Evolutionary conservation across 2,329 filamentous ascomycete genomes (phyloP).

Genomic region (Colletotrichum magnum): DNA sequence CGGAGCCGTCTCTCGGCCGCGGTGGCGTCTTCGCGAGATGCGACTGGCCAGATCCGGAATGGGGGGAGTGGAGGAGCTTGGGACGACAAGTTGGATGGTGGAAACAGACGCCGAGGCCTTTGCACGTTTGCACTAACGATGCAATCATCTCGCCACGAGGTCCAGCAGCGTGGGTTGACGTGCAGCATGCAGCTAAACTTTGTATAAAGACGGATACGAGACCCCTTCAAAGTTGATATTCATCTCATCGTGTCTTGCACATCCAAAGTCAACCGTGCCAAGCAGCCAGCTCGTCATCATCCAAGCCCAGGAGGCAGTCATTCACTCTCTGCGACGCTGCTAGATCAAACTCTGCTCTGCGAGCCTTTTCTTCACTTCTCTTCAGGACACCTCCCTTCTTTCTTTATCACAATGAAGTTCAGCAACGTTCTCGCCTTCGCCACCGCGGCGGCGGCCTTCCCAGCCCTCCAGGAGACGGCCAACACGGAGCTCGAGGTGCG

Average conservation of each 20-base stretch:
- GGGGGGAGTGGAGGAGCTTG: conserved; percentile 11
- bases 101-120: conserved; percentile 26
- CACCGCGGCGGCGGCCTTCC: conserved; percentile 39
- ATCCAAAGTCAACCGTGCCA: not conserved
- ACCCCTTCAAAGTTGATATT: not conserved
- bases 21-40: conserved; percentile 11
- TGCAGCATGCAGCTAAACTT: conserved; percentile 8
- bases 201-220: conserved; percentile 33
- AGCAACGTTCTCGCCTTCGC: conserved; percentile 35
- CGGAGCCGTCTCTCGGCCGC: conserved; percentile 1
- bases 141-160: conserved; percentile 27
- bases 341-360: conserved; percentile 8
- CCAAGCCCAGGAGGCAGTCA: conserved; percentile 37
- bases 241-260: conserved; percentile 24
- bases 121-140: conserved; percentile 4
- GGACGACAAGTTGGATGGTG: conserved; percentile 14
- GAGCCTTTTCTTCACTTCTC: conserved; percentile 3
- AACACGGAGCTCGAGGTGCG: conserved; percentile 14
- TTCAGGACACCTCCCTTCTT: not conserved
- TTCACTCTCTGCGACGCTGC: conserved; percentile 23
- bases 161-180: conserved; percentile 10
- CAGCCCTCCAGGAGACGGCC: conserved; percentile 25
- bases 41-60: conserved; percentile 24
- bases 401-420: conserved; percentile 40
- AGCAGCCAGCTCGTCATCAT: conserved; percentile 25